Base-by-base conservation (phyloP, 1,284 basidiomycete species). In the Fistulina hepatica region DNA sequence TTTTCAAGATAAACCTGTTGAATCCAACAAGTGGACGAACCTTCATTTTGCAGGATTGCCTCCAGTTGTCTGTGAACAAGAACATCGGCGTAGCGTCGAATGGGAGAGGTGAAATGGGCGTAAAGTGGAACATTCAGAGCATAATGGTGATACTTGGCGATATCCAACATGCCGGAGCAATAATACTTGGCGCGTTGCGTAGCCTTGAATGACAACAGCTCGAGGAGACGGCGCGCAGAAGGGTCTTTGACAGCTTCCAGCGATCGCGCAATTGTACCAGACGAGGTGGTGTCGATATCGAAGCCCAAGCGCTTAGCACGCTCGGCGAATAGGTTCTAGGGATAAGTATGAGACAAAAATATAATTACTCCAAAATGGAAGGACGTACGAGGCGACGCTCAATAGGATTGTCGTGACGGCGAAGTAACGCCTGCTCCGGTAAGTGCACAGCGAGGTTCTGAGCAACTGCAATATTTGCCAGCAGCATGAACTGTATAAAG, bases 141-240 rank as follows among this genome's bases (percentile, higher is more conserved):
- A 57, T 89, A 97, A 63, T 99, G 95, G 23, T 75, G 65, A 57
- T 97, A 99, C 65, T 98, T 97, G 31, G 92, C 89, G 54, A 98
- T 98, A 61, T 99, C 95, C 49, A 98, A 71, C 90, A 97, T 95
- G 47, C 95, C 95, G 19, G 93, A 79, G 57, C 94, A 98, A 77
- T 97, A 98, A 64, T 98, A 97, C 58, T 93, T 93, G 46, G 95
- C 89, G 37, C 80, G 76, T 44, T 83, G 81, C 51, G 94, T 95
- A 13, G 90, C 79, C 60, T 95, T 97, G 55, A 77, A 81, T 21
- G 81, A 77, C 28, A 97, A 67, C 15, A 94, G 56, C 55, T 92
- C 78, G 15, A 97, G 65, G 20, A 90, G 69, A 35, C 73, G 64
- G 40, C 78, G 77, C 43, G 81, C 82, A 40, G 73, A 73, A 10